Evolutionary conservation across 2,329 filamentous ascomycete species (phyloP).

Genomic region (Phialophora chinensis): DNA sequence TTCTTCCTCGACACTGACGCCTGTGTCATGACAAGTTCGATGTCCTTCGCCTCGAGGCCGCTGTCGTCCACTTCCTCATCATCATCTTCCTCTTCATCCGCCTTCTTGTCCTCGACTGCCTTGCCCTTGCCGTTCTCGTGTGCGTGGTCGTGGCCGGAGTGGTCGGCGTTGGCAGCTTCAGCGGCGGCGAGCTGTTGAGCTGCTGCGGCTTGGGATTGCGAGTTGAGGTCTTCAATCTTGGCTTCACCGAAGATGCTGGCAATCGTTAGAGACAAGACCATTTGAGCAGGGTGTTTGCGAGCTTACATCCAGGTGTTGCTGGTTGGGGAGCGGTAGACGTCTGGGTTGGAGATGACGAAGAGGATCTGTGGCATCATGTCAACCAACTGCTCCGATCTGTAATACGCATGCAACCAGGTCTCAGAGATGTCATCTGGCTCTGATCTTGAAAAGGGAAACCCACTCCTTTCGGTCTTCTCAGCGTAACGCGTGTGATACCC

Average conservation of each 20-base stretch:
- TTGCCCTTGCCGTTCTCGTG: constrained; percentile 70
- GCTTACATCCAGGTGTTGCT: constrained; percentile 99
- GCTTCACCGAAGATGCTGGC: constrained; percentile 97
- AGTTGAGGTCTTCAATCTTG: constrained; percentile 99
- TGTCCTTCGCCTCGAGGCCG: constrained; percentile 98
- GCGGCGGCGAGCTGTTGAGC: constrained; percentile 90
- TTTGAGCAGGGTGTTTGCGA: background rate
- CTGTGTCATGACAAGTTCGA: constrained; percentile 98
- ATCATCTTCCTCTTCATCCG: constrained; percentile 85
- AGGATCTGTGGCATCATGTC: constrained; percentile 71
- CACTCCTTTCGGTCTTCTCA: constrained; percentile 98
- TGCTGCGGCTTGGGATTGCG: constrained; percentile 92
- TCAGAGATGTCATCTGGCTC: background rate
- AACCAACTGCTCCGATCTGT: background rate
- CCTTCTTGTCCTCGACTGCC: constrained; percentile 65
- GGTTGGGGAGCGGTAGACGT: constrained; percentile 98
- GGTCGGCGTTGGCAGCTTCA: constrained; percentile 65
- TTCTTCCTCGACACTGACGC: constrained; percentile 97
- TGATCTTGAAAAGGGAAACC: constrained; percentile 53
- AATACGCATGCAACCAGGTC: background rate
- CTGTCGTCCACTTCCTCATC: constrained; percentile 94
- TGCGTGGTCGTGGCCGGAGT: constrained; percentile 62
- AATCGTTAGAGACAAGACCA: constrained; percentile 17
- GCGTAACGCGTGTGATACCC: constrained; percentile 96
- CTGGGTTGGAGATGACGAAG: constrained; percentile 99